These are phyloP conservation scores for Cyclospora cayetanensis DNA, from an alignment of 169 alveolate genomes.

Conservation along the genomic window DNA sequence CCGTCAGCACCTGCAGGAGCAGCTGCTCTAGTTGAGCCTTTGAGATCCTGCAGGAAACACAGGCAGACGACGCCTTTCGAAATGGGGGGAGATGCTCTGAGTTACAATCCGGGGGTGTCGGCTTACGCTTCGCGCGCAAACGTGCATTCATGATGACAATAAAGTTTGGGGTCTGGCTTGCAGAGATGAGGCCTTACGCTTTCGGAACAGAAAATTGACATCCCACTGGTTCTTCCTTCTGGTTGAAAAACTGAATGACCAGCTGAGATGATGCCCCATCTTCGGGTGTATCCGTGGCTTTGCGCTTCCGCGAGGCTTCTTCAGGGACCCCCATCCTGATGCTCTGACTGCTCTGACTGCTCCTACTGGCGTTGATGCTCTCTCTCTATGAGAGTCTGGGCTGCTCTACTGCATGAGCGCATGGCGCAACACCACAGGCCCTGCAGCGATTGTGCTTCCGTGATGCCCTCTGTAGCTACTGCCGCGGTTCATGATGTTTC, in stretches of 20 bases:
- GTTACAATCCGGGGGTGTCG: neutral
- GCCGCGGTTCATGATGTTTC: too few relatives aligned
- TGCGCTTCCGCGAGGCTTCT: neutral
- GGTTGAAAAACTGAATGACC: constrained; percentile 62
- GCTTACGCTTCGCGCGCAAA: neutral
- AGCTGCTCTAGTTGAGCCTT: neutral
- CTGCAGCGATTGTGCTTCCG: too few relatives aligned
- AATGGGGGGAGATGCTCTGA: neutral
- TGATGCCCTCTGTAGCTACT: too few relatives aligned
- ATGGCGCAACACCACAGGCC: too few relatives aligned
- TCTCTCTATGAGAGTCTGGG: too few relatives aligned
- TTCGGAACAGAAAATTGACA: constrained; percentile 41
- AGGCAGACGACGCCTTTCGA: neutral
- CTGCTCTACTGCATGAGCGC: too few relatives aligned
- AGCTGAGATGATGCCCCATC: neutral
- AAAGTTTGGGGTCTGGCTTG: neutral
- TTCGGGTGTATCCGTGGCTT: neutral
- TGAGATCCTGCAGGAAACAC: neutral
- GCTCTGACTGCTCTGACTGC: neutral
- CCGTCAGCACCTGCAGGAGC: constrained; percentile 26
- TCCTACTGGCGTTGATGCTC: neutral
- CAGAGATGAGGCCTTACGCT: constrained; percentile 26
- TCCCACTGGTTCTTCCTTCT: constrained; percentile 11
- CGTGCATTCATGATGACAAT: neutral
- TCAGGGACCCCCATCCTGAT: neutral